Evolutionary conservation across 2,329 filamentous ascomycete species (phyloP), one percentile per base, ranked within the genome.

Genomic region (Talaromyces sp.): DNA sequence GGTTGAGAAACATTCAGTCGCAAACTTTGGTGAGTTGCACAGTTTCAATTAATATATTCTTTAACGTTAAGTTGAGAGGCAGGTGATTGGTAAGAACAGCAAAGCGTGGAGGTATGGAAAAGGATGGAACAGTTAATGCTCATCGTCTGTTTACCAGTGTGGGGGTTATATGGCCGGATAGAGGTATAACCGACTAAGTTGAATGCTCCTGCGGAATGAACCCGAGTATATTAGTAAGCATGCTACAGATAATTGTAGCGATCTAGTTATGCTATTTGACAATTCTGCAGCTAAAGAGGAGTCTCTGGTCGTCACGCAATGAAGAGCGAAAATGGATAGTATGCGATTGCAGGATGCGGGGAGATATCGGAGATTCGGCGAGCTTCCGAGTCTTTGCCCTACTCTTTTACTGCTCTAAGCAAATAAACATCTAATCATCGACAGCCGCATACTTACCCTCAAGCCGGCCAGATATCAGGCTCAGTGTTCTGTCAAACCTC

Each of bases 1-100:
- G 60, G 24, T 52, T 63, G 10, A 56, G 60, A 63, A 47, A 47
- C 64, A 63, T 65, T 52, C 41, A 65, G 41, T 54, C 50, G 31
- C 50, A 35, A 8, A 4, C 9, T 16, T 37, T 22, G 31, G 2
- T 11, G 7, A 33, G 48, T 3, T 9, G 27, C 13, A 50, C 4
- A 8, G 2, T 16, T 11, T 3, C 8, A 16, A 11, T 43, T 6
- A 4, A 16, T 16, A 50, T 9, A 50, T 50, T 6, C 13, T 16
- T 4, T 19, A 7, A 13, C 8, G 16, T 33, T 22, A 13, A 13
- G 16, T 4, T n/a, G 19, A 24, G 27, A 9, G 3, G 9, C 0
- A n/a, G 33, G 14, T 31, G 48, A 33, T 33, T 52, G 16, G 48
- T 33, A 52, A 52, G 14, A 50, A 4, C 4, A 6, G 9, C n/a